Evolutionary conservation across 768 basidiomycete species (phyloP), one percentile per base, ranked within the genome.

Genomic region (Lentinula sp.): DNA sequence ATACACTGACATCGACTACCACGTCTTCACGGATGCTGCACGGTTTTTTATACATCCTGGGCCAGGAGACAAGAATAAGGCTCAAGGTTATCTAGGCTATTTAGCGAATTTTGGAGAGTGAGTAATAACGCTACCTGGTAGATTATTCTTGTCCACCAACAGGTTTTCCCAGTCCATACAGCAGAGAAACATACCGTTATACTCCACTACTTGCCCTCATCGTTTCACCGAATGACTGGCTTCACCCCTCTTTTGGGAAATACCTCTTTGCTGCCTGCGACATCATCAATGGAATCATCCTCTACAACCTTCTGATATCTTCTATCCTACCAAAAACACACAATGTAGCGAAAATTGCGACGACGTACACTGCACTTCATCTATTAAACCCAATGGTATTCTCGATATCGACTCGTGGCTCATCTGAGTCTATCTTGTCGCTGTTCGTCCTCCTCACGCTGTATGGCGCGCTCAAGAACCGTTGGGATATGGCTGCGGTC

Each of bases 1-100:
- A 73, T 99, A 98, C 70, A 98, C 97, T n/a, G 97, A 99, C 73
- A 81, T 98, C 65, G 97, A 99, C 74, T 98, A 98, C 73, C 83
- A 86, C 40, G 96, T 99, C 66, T 97, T 98, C 77, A 90, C 84
- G 50, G 96, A 98, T 71, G 97, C 97, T 4, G 87, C 94, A 1
- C 76, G 74, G 45, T 93, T 91, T 69, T 68, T 92, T 35, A 70
- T 84, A 31, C 68, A 78, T 50, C 82, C 86, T 40, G 66, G 73
- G n/a, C 70, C 77, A 43, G 70, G 63, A 9, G 63, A 69, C 34
- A 71, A 64, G 31, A 88, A 87, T 67, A 65, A 63, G 23, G 91
- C 88, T 18, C 78, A 80, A 63, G 95, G 94, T 9, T 79, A 84
- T 32, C 65, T 89, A 48, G 70, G 73, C 13, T 55, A 65, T 48